Conservation (phyloP, 2,329 filamentous ascomycete genomes). For the Fusarium floridanum region DNA sequence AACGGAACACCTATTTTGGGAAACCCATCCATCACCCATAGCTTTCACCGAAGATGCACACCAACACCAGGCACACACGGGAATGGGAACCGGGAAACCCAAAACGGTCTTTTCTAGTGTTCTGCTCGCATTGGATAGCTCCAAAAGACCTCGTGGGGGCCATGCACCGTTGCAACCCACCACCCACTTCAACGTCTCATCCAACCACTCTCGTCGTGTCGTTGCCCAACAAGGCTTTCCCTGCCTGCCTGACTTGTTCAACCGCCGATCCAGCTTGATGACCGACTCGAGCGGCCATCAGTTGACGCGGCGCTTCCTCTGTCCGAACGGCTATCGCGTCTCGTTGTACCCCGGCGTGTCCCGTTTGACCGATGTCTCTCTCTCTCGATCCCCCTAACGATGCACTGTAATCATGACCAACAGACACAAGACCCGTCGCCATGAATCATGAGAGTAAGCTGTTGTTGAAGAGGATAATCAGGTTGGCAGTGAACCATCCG, state of each 20-base stretch:
- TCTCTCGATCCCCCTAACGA: conserved; percentile 16
- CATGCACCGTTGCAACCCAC: conserved; percentile 21
- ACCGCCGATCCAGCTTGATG: conserved; percentile 14
- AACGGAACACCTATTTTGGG: conserved; percentile 8
- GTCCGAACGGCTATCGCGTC: conserved; percentile 4
- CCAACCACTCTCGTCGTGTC: neutral
- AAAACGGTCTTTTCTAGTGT: neutral
- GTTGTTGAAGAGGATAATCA: conserved; percentile 6
- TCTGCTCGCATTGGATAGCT: neutral
- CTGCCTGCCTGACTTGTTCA: conserved; percentile 33
- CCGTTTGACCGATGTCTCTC: conserved; percentile 16
- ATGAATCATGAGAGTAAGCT: conserved; percentile 16
- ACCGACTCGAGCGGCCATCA: neutral
- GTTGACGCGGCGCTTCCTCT: conserved; percentile 2
- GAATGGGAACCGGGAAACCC: neutral
- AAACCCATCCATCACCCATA: neutral
- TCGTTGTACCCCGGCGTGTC: neutral
- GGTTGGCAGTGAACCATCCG: conserved; percentile 28
- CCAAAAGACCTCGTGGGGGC: conserved; percentile 1
- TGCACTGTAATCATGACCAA: conserved; percentile 13
- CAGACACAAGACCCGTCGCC: conserved; percentile 3
- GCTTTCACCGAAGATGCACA: neutral
- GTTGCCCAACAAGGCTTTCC: conserved; percentile 28
- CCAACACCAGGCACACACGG: neutral
- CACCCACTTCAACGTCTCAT: conserved; percentile 13